Percentiles rank a stretch among this genome's conserved stretches.
phyloP scores from a whole-genome alignment of 1,284 basidiomycete genomes.

The Cutaneotrichosporon arboriforme region DNA sequence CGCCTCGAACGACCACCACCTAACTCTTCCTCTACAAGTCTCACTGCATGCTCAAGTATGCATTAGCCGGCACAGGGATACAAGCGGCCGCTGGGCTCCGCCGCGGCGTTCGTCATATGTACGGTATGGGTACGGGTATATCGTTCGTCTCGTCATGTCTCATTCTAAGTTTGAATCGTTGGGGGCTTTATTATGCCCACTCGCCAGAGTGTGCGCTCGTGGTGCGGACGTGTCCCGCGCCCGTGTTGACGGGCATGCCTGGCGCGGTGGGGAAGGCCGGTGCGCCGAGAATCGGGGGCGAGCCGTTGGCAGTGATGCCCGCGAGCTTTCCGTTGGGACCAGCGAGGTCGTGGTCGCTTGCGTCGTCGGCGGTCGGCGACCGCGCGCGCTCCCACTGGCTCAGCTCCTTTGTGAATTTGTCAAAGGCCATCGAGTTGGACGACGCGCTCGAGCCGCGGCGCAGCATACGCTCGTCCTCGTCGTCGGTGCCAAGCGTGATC shows the following conservation, averaged over 20 bases:
- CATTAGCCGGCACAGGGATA: neutral
- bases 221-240: neutral
- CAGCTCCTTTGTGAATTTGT: conserved; percentile 46
- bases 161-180: neutral
- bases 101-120: no score
- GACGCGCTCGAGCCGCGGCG: conserved; percentile 18
- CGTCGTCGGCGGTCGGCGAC: conserved; percentile 23
- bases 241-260: neutral
- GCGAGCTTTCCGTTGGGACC: neutral
- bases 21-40: neutral
- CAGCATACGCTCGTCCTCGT: conserved; percentile 19
- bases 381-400: conserved; percentile 45
- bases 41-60: neutral
- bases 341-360: neutral
- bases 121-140: no score
- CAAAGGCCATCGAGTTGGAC: conserved; percentile 40
- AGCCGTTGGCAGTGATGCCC: neutral
- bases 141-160: neutral
- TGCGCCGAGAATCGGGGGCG: neutral
- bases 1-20: neutral
- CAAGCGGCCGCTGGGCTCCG: conserved; percentile 12
- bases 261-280: neutral
- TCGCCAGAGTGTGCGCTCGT: conserved; percentile 8
- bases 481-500: conserved; percentile 26
- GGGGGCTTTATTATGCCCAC: conserved; percentile 6